Conservation (phyloP, 768 basidiomycete genomes). For the Serendipita sp. region DNA sequence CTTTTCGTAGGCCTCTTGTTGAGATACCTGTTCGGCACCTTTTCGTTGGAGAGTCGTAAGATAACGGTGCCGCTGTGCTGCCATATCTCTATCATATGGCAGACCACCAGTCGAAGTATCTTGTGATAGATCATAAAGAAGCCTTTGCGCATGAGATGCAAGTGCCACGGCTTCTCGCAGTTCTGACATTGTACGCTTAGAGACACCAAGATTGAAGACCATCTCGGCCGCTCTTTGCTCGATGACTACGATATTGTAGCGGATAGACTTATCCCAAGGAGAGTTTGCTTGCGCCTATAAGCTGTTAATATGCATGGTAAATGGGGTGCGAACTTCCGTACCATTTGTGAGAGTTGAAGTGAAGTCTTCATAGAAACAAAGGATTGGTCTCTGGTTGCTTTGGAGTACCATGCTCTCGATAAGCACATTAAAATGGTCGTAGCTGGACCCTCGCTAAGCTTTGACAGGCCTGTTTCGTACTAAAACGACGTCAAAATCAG, state of each 20-base stretch:
- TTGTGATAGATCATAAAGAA: background rate
- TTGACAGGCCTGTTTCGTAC: constrained; percentile 84
- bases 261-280: constrained; percentile 74
- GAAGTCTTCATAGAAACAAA: constrained; percentile 72
- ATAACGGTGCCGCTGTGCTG: constrained; percentile 79
- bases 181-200: constrained; percentile 69
- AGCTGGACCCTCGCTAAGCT: constrained; percentile 60
- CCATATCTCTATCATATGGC: constrained; percentile 75
- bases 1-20: constrained; percentile 54
- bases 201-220: constrained; percentile 52
- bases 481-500: constrained; percentile 18
- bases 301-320: background rate
- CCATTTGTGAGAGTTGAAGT: constrained; percentile 65
- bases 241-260: constrained; percentile 97
- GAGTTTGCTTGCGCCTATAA: constrained; percentile 66
- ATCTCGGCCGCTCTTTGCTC: constrained; percentile 92
- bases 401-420: constrained; percentile 86
- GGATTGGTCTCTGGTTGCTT: constrained; percentile 79
- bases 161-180: constrained; percentile 63
- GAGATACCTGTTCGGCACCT: constrained; percentile 60
- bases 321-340: constrained; percentile 20
- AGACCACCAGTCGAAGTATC: constrained; percentile 21
- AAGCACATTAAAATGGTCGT: constrained; percentile 67
- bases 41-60: constrained; percentile 73
- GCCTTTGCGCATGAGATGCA: constrained; percentile 61